These are phyloP conservation scores for Metarhizium anisopliae DNA, from an alignment of 2,329 filamentous ascomycete species.

Conservation along the genomic window DNA sequence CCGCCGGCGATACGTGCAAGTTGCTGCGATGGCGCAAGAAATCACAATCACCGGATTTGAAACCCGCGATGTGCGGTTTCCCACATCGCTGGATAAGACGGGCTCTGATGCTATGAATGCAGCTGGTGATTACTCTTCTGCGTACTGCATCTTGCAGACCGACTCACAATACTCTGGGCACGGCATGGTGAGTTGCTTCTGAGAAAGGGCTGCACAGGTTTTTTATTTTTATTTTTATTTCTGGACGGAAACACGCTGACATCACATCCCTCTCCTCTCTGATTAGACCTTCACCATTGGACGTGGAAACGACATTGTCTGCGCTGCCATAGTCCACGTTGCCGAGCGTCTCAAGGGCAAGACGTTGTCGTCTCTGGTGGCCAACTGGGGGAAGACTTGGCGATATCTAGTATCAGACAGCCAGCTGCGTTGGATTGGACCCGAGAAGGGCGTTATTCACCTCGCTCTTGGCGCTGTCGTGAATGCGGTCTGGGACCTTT, in stretches of 20 bases:
- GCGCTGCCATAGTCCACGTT: conserved; percentile 70
- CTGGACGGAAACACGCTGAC: neutral
- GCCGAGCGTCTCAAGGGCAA: conserved; percentile 67
- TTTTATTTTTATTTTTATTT: no score
- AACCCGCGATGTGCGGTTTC: conserved; percentile 68
- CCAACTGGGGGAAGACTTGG: conserved; percentile 83
- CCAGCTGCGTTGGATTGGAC: conserved; percentile 88
- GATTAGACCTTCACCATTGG: conserved; percentile 68
- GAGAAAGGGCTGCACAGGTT: neutral
- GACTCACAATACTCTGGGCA: conserved; percentile 64
- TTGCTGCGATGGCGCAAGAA: conserved; percentile 22
- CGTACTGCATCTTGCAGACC: conserved; percentile 88
- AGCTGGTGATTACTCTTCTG: conserved; percentile 83
- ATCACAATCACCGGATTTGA: conserved; percentile 65
- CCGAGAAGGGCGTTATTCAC: conserved; percentile 90
- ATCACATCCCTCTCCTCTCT: neutral
- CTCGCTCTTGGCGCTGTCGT: conserved; percentile 82
- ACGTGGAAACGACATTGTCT: conserved; percentile 88
- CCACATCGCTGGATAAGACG: conserved; percentile 93
- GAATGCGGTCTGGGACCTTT: conserved; percentile 92
- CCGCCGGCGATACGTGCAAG: neutral
- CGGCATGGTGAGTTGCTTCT: conserved; percentile 55
- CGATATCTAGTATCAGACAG: conserved; percentile 84
- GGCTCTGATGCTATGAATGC: conserved; percentile 96
- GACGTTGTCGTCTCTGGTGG: conserved; percentile 67